Conservation (phyloP, 2,329 filamentous ascomycete genomes). For the Fonsecaea pugnacius region DNA sequence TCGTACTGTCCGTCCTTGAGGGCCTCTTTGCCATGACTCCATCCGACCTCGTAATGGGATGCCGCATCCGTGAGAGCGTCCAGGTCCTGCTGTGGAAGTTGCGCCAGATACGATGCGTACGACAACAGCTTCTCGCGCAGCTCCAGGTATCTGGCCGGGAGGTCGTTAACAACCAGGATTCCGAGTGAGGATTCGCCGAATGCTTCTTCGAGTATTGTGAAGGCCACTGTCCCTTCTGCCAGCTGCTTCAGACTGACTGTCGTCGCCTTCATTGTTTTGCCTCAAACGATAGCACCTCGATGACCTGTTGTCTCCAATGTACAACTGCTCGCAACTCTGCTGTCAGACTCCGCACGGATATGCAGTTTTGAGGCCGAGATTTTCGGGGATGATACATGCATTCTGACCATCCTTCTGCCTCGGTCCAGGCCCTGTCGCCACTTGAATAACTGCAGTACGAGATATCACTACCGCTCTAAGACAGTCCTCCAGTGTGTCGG, state of each 20-base stretch:
- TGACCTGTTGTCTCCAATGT: neutral
- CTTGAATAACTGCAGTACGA: neutral
- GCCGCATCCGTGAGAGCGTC: constrained; percentile 51
- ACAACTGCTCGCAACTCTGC: neutral
- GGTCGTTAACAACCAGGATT: constrained; percentile 87
- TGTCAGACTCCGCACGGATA: neutral
- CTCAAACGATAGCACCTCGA: neutral
- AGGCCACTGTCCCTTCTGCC: constrained; percentile 42
- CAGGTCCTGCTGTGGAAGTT: constrained; percentile 73
- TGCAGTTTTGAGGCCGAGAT: neutral
- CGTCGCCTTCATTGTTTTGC: constrained; percentile 18
- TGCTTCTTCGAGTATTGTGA: constrained; percentile 60
- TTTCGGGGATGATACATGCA: neutral
- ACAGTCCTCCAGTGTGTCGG: neutral
- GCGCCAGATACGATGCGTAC: constrained; percentile 85
- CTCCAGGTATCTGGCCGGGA: constrained; percentile 71
- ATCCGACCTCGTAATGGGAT: constrained; percentile 65
- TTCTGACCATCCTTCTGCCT: neutral
- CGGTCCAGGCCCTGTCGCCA: neutral
- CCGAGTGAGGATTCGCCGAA: constrained; percentile 90
- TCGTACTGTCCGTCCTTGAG: constrained; percentile 65
- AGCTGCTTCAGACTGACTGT: constrained; percentile 32
- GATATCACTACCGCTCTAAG: neutral
- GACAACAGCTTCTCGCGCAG: constrained; percentile 76
- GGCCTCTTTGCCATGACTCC: constrained; percentile 67